Percentiles rank a stretch among this genome's conserved stretches.
Evolutionary conservation across 2,329 filamentous ascomycete genomes (phyloP).

Genomic region (Tolypocladium inflatum): DNA sequence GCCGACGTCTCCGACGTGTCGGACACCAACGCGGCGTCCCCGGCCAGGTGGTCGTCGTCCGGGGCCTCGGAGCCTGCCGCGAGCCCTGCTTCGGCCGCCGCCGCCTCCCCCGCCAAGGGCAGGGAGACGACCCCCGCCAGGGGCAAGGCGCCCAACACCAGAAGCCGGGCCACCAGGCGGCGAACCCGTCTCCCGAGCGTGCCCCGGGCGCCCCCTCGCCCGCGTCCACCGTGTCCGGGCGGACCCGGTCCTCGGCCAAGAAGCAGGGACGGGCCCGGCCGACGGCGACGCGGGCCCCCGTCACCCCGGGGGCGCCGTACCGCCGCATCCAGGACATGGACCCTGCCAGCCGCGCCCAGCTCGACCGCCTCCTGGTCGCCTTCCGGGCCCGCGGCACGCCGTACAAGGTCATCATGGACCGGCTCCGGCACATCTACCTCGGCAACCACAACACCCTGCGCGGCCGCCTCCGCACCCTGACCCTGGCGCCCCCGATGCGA

Average conservation of each 20-base stretch:
- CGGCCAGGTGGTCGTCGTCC: not conserved
- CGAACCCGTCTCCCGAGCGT: not conserved
- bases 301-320: not conserved
- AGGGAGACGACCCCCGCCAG: not conserved
- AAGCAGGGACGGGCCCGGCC: not conserved
- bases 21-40: not conserved
- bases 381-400: not conserved
- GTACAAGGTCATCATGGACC: conserved; percentile 1
- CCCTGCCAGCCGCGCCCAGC: not conserved
- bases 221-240: not conserved
- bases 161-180: not conserved
- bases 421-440: not conserved
- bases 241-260: not conserved
- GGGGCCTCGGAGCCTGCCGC: not conserved
- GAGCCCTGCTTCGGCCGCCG: not conserved
- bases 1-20: not conserved
- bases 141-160: not conserved
- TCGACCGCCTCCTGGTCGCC: not conserved
- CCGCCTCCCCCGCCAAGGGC: not conserved
- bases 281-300: too few relatives aligned
- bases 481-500: not conserved
- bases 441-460: conserved; percentile 2
- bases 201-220: not conserved
- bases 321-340: conserved; percentile 3
- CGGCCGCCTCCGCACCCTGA: not conserved